These are phyloP conservation scores for Vinca major DNA, from an alignment of 305 asterid genomes.

Conservation along the genomic window DNA sequence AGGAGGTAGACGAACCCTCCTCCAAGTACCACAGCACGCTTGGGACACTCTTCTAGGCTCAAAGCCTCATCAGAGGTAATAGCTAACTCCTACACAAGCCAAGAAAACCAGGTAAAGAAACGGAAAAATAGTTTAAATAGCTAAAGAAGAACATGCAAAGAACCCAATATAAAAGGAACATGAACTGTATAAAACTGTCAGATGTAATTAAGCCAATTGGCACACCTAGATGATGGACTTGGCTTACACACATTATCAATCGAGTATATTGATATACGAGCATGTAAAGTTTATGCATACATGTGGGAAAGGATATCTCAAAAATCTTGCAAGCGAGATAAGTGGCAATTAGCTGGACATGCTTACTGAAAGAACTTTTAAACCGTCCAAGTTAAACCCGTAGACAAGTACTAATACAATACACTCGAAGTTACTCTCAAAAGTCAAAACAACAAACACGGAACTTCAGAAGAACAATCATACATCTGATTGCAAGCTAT, in stretches of 20 bases:
- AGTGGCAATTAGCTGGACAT: neutral
- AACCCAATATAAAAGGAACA: neutral
- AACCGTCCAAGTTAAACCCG: neutral
- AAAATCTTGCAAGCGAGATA: neutral
- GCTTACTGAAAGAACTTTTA: neutral
- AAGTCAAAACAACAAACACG: neutral
- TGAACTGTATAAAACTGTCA: neutral
- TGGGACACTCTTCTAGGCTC: constrained; percentile 96
- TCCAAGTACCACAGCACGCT: constrained; percentile 76
- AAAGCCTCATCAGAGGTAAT: constrained; percentile 97
- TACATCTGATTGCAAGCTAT: neutral
- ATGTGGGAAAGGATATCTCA: neutral
- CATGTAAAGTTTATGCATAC: neutral
- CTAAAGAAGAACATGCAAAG: neutral
- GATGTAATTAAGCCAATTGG: neutral
- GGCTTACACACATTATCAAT: neutral
- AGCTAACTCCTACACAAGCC: constrained; percentile 55
- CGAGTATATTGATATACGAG: neutral
- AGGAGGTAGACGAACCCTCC: constrained; percentile 57
- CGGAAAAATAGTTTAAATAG: neutral
- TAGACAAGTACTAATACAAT: neutral
- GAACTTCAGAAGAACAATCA: neutral
- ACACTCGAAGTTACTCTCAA: neutral
- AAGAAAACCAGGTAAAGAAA: constrained; percentile 11
- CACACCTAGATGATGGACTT: neutral